These are phyloP conservation scores for Candolleomyces efflorescens DNA, from an alignment of 768 basidiomycete genomes.

Conservation along the genomic window DNA sequence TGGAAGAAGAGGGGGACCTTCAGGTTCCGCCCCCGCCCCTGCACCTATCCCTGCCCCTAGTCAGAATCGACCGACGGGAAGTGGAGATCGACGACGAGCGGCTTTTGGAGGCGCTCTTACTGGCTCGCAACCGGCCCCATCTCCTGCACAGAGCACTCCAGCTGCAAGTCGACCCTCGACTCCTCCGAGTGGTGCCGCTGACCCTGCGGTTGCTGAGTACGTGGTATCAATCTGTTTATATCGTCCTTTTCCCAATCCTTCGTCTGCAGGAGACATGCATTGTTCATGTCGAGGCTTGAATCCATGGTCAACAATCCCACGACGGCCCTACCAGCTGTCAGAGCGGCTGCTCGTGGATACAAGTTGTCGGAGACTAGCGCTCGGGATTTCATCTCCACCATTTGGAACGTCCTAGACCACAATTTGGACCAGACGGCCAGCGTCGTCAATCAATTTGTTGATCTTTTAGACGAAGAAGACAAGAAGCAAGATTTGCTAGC, in stretches of 20 bases:
- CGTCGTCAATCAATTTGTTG: conserved; percentile 68
- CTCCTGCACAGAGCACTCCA: conserved; percentile 18
- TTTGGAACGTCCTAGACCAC: conserved; percentile 63
- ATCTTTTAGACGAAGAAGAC: conserved; percentile 77
- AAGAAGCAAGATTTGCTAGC: conserved; percentile 72
- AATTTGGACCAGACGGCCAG: conserved; percentile 69
- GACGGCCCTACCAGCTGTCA: conserved; percentile 57
- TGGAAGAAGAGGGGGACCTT: conserved; percentile 33
- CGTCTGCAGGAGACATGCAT: conserved; percentile 54
- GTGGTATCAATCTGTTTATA: conserved; percentile 16
- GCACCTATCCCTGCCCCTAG: conserved; percentile 27
- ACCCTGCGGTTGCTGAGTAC: conserved; percentile 54
- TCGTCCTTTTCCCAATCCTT: not conserved
- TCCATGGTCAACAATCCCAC: conserved; percentile 52
- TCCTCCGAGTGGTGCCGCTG: conserved; percentile 42
- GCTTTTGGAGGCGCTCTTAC: conserved; percentile 63
- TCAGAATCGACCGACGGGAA: conserved; percentile 16
- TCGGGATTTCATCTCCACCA: conserved; percentile 79
- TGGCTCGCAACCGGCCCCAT: conserved; percentile 18
- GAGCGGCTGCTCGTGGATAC: conserved; percentile 77
- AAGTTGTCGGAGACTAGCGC: conserved; percentile 72
- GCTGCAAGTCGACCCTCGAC: conserved; percentile 33
- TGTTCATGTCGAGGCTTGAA: conserved; percentile 62
- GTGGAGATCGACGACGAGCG: conserved; percentile 42
- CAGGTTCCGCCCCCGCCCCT: conserved; percentile 38